Conservation (phyloP, 2,329 filamentous ascomycete species). For the Tetracladium maxilliforme region DNA sequence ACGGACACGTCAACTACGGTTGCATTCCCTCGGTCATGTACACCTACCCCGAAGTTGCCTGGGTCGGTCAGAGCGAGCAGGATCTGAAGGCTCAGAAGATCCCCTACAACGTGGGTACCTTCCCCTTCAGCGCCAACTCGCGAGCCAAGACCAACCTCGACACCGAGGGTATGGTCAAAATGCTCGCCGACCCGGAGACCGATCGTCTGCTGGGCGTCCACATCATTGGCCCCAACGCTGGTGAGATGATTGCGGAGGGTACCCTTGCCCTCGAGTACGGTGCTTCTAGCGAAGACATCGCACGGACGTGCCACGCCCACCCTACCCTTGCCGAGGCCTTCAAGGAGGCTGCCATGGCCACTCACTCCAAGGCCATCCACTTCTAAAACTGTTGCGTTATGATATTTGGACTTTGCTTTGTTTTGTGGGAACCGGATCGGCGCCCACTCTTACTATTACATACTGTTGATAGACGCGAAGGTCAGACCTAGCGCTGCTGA, state of each 20-base stretch:
- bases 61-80: slow-evolving; percentile 96
- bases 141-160: slow-evolving; percentile 98
- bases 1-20: slow-evolving; percentile 97
- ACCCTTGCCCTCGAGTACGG: slow-evolving; percentile 94
- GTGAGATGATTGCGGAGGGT: slow-evolving; percentile 98
- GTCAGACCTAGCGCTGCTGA: too few species aligned
- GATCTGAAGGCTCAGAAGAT: slow-evolving; percentile 82
- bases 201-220: slow-evolving; percentile 91
- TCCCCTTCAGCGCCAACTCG: slow-evolving; percentile 97
- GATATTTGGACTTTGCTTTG: too few species aligned
- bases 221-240: slow-evolving; percentile 90
- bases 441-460: too few species aligned
- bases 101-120: slow-evolving; percentile 84
- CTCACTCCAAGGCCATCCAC: slow-evolving; percentile 90
- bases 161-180: slow-evolving; percentile 91
- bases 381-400: slow-evolving; percentile 42
- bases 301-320: slow-evolving; percentile 90
- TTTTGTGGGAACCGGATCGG: too few species aligned
- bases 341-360: slow-evolving; percentile 99
- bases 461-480: too few species aligned
- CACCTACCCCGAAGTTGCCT: slow-evolving; percentile 94
- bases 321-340: slow-evolving; percentile 93
- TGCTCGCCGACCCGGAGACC: slow-evolving; percentile 90
- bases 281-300: slow-evolving; percentile 87
- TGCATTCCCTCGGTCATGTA: slow-evolving; percentile 99